Evolutionary conservation across 2,329 filamentous ascomycete genomes (phyloP), one percentile per base, ranked within the genome.

Genomic region (Clonostachys chloroleuca): DNA sequence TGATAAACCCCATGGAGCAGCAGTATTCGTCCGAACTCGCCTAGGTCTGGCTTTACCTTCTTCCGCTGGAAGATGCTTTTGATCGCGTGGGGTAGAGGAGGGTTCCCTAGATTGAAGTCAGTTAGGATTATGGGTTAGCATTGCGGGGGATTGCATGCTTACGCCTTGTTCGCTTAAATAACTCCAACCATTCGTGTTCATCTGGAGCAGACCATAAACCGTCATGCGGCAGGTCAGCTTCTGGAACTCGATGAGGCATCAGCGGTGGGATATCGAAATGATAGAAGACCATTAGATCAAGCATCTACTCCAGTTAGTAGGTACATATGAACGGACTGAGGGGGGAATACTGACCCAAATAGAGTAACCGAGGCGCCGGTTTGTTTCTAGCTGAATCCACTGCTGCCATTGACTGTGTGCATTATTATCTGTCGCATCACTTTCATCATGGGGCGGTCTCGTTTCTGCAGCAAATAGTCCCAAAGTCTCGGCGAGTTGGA

Each of bases 1-100:
- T 48, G 49, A 40, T 56, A 58, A 0, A 58, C 46, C 8, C 54
- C 56, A 34, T 58, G 56, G 0, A 58, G 50, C 1, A 56, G 48
- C 17, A 56, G 40, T 6, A 58, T 49, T 3, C 56, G 52, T 2
- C 52, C 49, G 5, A 51, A 54, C 13, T 58, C 54, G 9, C 55
- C 54, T 2, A 58, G 16, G 20, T 58, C 53, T 2, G 42, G 3
- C 20, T 56, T 58, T 13, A 53, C 50, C 4, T 41, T 41, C 24
- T 50, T 33, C 20, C 52, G 45, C 1, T 50, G 45, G 43, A 58
- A 52, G 8, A 56, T 34, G 5, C 37, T 35, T 5, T 44, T 41
- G 1, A 52, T 42, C 3, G 56, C 54, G 3, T 30, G 8, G 9
- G 24, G 24, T 6, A 30, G 24, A 30, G 24, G 9, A 30, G 24